These are phyloP conservation scores for Piedraia hortae DNA, from an alignment of 2,329 filamentous ascomycete genomes.

Conservation along the genomic window DNA sequence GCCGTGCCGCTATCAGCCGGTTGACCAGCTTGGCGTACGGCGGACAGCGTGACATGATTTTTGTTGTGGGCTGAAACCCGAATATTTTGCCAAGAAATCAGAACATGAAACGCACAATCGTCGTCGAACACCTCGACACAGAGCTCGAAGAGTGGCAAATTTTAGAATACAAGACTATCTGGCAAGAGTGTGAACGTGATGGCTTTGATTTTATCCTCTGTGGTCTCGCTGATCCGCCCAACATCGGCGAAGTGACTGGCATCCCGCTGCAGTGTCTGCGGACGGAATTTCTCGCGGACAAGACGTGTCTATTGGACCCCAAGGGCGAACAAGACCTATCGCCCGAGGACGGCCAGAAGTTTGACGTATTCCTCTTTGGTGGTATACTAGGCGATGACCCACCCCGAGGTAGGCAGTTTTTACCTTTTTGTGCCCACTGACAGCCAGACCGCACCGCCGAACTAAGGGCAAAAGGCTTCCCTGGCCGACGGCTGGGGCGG, in stretches of 20 bases:
- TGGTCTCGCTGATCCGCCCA: slow-evolving; percentile 17
- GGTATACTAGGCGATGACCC: slow-evolving; percentile 91
- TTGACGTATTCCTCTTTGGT: slow-evolving; percentile 84
- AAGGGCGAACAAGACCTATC: slow-evolving; percentile 53
- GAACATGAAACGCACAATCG: slow-evolving; percentile 65
- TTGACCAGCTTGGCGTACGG: slow-evolving; percentile 61
- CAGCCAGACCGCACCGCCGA: slow-evolving; percentile 71
- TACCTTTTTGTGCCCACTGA: slow-evolving; percentile 1
- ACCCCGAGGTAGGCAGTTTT: slow-evolving; percentile 38
- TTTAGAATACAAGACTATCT: slow-evolving; percentile 75
- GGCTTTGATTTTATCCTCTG: slow-evolving; percentile 17
- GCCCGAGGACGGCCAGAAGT: slow-evolving; percentile 54
- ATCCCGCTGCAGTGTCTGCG: slow-evolving; percentile 3
- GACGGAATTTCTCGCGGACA: slow-evolving; percentile 41
- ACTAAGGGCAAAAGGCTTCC: slow-evolving; percentile 74
- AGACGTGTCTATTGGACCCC: slow-evolving; percentile 75
- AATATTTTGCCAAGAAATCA: too few species aligned
- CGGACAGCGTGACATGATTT: too few species aligned
- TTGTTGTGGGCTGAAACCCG: too few species aligned
- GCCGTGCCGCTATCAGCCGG: slow-evolving; percentile 47
- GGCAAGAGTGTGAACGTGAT: slow-evolving; percentile 42
- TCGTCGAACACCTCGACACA: slow-evolving; percentile 88
- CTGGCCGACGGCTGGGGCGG: slow-evolving; percentile 61
- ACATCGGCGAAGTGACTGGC: slow-evolving; percentile 2
- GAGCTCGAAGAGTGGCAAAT: slow-evolving; percentile 87